Conservation (phyloP, 2,329 filamentous ascomycete species). For the Elsinoe fawcettii region DNA sequence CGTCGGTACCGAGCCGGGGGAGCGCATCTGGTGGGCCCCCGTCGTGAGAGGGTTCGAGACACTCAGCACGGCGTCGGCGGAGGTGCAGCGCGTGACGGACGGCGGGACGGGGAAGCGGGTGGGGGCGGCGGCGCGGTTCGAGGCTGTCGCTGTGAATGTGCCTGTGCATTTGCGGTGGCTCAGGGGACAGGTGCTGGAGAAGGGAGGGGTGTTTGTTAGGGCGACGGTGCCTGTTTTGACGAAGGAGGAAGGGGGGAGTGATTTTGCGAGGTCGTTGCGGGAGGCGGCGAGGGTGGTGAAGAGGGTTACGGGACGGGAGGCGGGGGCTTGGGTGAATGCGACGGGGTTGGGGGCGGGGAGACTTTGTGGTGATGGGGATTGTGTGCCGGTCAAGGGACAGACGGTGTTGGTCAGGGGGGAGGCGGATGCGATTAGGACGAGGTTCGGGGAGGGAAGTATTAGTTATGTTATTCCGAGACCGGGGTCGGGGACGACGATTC, state of each 20-base stretch:
- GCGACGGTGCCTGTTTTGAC: neutral
- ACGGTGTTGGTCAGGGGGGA: constrained; percentile 40
- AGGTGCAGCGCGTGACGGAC: neutral
- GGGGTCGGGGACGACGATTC: constrained; percentile 34
- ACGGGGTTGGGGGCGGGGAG: constrained; percentile 35
- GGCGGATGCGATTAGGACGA: constrained; percentile 27
- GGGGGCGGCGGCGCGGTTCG: neutral
- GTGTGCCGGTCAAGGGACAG: constrained; percentile 40
- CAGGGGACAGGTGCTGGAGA: neutral
- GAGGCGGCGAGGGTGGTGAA: neutral
- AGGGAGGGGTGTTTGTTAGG: neutral
- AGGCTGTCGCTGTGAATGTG: neutral
- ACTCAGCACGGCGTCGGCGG: constrained; percentile 17
- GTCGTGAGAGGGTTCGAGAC: constrained; percentile 30
- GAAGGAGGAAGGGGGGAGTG: neutral
- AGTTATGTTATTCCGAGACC: constrained; percentile 39
- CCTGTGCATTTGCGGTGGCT: neutral
- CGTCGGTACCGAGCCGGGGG: constrained; percentile 14
- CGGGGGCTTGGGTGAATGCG: constrained; percentile 34
- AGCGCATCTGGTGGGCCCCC: constrained; percentile 34
- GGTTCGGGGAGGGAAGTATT: constrained; percentile 26
- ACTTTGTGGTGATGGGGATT: constrained; percentile 29
- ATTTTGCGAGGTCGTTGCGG: neutral
- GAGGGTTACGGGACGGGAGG: neutral
- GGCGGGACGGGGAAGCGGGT: neutral